phyloP scores from a whole-genome alignment of 257 asterid genomes.

The Eucommia ulmoides region DNA sequence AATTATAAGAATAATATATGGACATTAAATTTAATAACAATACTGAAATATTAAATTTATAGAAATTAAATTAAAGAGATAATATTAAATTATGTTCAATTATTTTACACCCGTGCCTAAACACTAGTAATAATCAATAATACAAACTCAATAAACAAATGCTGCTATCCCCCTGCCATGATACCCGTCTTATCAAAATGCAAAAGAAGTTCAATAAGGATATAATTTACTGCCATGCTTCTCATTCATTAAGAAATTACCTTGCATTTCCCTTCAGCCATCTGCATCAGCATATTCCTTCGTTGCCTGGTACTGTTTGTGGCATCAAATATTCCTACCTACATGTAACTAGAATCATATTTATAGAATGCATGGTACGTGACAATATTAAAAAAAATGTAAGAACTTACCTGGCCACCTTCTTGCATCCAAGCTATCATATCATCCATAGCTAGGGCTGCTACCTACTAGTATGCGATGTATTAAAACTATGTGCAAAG shows the following conservation, averaged over 20 bases:
- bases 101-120: too few species aligned
- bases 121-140: too few species aligned
- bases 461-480: conserved; percentile 90
- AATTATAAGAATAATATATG: too few species aligned
- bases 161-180: too few species aligned
- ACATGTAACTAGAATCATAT: conserved; percentile 15
- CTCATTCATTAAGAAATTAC: conserved; percentile 26
- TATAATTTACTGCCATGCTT: background rate
- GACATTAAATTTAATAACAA: too few species aligned
- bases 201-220: too few species aligned
- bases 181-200: too few species aligned
- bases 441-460: conserved; percentile 99
- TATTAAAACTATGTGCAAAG: conserved; percentile 64
- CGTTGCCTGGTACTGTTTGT: conserved; percentile 82
- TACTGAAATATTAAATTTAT: too few species aligned
- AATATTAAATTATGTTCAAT: too few species aligned
- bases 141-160: too few species aligned
- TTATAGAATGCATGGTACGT: too few species aligned
- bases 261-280: conserved; percentile 99
- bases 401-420: conserved; percentile 84
- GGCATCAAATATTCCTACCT: conserved; percentile 99
- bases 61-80: too few species aligned
- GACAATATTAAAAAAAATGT: conserved; percentile 5
- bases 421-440: conserved; percentile 99
- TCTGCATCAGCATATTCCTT: conserved; percentile 90